These are phyloP conservation scores for Elsinoe fawcettii DNA, from an alignment of 2,329 filamentous ascomycete species.

Conservation along the genomic window DNA sequence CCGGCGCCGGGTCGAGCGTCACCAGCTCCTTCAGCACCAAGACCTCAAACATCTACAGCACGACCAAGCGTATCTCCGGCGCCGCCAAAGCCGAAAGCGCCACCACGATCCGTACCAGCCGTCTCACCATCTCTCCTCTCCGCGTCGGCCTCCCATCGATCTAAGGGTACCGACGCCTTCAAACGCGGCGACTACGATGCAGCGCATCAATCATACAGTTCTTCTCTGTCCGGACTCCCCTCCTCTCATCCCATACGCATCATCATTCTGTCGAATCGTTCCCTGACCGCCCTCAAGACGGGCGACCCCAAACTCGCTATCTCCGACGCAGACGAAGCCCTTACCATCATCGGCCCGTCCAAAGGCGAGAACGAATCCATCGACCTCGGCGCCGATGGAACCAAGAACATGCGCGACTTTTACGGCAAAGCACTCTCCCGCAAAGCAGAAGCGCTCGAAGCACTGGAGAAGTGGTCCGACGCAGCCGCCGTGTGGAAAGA, in stretches of 20 bases:
- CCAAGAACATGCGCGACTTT: slow-evolving; percentile 84
- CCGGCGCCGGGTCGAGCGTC: slow-evolving; percentile 22
- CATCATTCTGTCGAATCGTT: slow-evolving; percentile 83
- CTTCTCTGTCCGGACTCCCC: slow-evolving; percentile 67
- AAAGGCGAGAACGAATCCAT: slow-evolving; percentile 77
- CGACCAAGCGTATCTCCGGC: slow-evolving; percentile 30
- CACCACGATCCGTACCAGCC: slow-evolving; percentile 55
- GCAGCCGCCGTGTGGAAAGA: slow-evolving; percentile 72
- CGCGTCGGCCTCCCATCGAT: slow-evolving; percentile 68
- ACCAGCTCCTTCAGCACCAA: slow-evolving; percentile 31
- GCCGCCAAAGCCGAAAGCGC: slow-evolving; percentile 40
- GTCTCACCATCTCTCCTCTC: slow-evolving; percentile 63
- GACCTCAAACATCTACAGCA: slow-evolving; percentile 29
- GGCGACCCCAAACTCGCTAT: slow-evolving; percentile 86
- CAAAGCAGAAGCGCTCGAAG: slow-evolving; percentile 91
- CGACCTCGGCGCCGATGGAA: slow-evolving; percentile 51
- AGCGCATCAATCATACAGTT: slow-evolving; percentile 74
- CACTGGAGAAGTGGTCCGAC: slow-evolving; percentile 89
- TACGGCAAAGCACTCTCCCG: slow-evolving; percentile 89
- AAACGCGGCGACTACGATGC: slow-evolving; percentile 88
- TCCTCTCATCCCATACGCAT: slow-evolving; percentile 74
- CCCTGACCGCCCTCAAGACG: slow-evolving; percentile 81
- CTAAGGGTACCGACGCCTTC: slow-evolving; percentile 78
- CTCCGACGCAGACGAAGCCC: slow-evolving; percentile 70
- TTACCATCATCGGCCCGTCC: slow-evolving; percentile 69